Conservation (phyloP, 1,139 yeast genomes). For the Lodderomyces orthopsilosis region DNA sequence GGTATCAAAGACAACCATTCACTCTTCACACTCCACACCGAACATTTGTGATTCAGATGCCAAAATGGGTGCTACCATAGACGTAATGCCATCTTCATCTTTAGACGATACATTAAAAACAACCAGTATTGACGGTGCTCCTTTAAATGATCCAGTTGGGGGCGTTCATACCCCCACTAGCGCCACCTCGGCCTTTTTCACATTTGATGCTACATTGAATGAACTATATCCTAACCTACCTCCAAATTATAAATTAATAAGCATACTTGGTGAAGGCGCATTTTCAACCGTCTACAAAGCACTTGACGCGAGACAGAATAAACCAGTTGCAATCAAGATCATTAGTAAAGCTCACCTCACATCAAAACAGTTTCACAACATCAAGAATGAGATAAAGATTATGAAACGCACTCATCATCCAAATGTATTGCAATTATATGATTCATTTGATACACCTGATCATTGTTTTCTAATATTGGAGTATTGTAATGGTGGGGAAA, state of each 20-base stretch:
- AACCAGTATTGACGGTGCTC: too few species aligned
- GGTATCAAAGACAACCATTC: slow-evolving; percentile 11
- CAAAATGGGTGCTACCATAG: slow-evolving; percentile 3
- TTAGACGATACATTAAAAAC: neutral
- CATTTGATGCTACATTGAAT: slow-evolving; percentile 14
- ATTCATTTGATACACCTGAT: slow-evolving; percentile 53
- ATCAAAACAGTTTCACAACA: slow-evolving; percentile 48
- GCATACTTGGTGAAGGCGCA: slow-evolving; percentile 77
- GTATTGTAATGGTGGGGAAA: slow-evolving; percentile 88
- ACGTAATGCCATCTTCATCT: neutral
- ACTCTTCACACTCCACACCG: slow-evolving; percentile 6
- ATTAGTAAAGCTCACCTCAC: slow-evolving; percentile 65
- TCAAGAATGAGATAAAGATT: slow-evolving; percentile 82
- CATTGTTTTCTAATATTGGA: slow-evolving; percentile 82
- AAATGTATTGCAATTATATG: slow-evolving; percentile 68
- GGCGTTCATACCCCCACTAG: neutral
- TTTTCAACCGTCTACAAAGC: slow-evolving; percentile 86
- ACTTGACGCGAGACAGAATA: slow-evolving; percentile 27
- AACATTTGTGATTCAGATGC: neutral
- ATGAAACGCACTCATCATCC: slow-evolving; percentile 71
- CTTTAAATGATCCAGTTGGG: neutral
- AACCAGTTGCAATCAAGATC: slow-evolving; percentile 83
- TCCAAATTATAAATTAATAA: slow-evolving; percentile 20
- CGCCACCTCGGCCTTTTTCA: slow-evolving; percentile 9
- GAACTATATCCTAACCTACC: slow-evolving; percentile 26